phyloP scores from a whole-genome alignment of 768 basidiomycete species.

The Leccinum olivaceopallidum region DNA sequence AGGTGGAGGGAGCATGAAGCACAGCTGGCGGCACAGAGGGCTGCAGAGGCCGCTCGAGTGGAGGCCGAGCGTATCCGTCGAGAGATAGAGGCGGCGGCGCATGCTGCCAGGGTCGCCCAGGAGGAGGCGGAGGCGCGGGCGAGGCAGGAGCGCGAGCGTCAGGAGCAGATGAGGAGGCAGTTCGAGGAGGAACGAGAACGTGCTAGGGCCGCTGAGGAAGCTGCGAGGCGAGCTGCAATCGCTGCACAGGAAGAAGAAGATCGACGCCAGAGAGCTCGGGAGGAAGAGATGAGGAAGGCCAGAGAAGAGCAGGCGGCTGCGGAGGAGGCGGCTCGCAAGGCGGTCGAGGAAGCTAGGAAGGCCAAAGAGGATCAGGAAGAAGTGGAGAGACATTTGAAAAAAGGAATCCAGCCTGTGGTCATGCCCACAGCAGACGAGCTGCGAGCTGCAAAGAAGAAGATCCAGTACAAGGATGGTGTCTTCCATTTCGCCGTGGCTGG shows the following conservation, averaged over 20 bases:
- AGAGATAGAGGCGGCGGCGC: constrained; percentile 21
- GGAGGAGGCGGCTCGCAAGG: constrained; percentile 25
- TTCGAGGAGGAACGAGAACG: constrained; percentile 26
- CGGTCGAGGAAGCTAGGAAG: constrained; percentile 24
- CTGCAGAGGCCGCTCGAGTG: constrained; percentile 22
- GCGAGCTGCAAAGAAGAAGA: constrained; percentile 22
- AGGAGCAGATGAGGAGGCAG: constrained; percentile 17
- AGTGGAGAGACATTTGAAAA: constrained; percentile 24
- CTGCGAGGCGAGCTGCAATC: constrained; percentile 22
- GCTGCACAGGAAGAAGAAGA: constrained; percentile 28
- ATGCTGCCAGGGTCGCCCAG: constrained; percentile 24
- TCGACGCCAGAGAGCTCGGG: constrained; percentile 21
- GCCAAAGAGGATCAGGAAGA: constrained; percentile 22
- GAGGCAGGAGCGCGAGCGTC: constrained; percentile 25
- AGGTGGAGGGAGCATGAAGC: constrained; percentile 19
- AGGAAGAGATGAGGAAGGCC: constrained; percentile 20
- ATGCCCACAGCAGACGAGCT: constrained; percentile 32
- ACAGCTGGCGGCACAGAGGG: constrained; percentile 21
- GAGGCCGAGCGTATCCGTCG: constrained; percentile 27
- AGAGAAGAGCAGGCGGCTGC: constrained; percentile 22
- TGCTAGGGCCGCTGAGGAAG: constrained; percentile 21
- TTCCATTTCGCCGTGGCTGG: constrained; percentile 35
- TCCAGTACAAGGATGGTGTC: constrained; percentile 29
- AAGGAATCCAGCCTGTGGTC: constrained; percentile 32
- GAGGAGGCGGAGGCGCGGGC: constrained; percentile 27